A percentile compares a stretch with the other conserved stretches of the same genome.
Evolutionary conservation across 2,329 filamentous ascomycete genomes (phyloP).

Genomic region (Venturia effusa): DNA sequence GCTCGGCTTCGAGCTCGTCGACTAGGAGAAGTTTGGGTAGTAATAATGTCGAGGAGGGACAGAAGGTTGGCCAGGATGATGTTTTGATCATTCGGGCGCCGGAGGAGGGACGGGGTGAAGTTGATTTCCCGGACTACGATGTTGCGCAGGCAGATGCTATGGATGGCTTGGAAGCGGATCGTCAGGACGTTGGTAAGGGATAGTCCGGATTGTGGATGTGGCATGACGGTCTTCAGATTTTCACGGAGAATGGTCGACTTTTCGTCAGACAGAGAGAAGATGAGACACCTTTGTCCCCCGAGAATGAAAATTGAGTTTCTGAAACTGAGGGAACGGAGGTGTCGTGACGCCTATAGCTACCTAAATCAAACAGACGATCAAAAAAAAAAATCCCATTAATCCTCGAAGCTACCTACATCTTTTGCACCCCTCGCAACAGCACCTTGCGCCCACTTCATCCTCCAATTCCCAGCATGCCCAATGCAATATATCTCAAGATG

Average conservation of each 20-base stretch:
- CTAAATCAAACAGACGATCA: too few species aligned
- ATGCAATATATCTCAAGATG: too few species aligned
- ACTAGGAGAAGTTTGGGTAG: neutral
- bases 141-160: neutral
- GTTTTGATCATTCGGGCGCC: conserved; percentile 1
- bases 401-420: too few species aligned
- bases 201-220: too few species aligned
- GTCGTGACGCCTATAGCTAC: neutral
- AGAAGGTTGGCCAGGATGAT: neutral
- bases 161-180: neutral
- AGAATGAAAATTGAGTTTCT: neutral
- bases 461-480: too few species aligned
- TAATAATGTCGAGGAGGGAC: neutral
- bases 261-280: too few species aligned
- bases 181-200: neutral
- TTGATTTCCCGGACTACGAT: neutral
- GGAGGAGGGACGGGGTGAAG: neutral
- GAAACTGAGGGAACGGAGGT: neutral
- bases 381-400: too few species aligned
- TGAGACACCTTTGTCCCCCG: too few species aligned
- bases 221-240: neutral
- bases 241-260: neutral
- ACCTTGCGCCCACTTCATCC: too few species aligned
- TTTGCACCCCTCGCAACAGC: too few species aligned
- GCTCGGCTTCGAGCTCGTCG: neutral